Base-by-base conservation (phyloP, 2,329 filamentous ascomycete species). In the Amauroascus niger region DNA sequence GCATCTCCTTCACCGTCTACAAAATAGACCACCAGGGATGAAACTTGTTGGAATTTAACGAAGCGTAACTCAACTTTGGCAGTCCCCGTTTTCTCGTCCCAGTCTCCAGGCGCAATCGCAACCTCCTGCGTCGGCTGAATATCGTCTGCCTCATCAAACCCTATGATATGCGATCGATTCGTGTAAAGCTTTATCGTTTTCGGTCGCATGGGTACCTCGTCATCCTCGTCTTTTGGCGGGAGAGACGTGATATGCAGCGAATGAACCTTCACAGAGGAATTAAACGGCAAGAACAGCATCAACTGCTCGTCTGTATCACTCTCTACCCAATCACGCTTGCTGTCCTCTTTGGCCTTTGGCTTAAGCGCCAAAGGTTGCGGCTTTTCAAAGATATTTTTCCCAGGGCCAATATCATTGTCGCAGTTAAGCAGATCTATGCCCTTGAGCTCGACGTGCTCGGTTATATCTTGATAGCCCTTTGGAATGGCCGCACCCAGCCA, bases 281-380 rank as follows among this genome's bases (percentile, higher is more conserved):
- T 85, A 73, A 98, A 95, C 0, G 93, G 91, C 54, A 94, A 78
- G 71, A 84, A 97, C 45, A 98, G 79, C 79, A 97, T 87, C 58
- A 98, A 76, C 75, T 98, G 93, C 73, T 97, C 90, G 66, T 98
- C 93, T 33, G 91, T 94, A 66, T 96, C 91, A 69, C 88, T 96
- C 76, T 96, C 88, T 20, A 97, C 83, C 84, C 87, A 97, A 71
- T 98, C 91, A 65, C 80, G 81, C 26, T 74, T 67, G 8, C 71
- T 69, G 53, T 73, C 78, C 47, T 68, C 71, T 59, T 78, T 78
- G 52, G 66, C 71, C 59, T 70, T 70, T 47, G 70, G 68, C 22
- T 65, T 62, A 53, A 90, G 69, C 1, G 77, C 76, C 52, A 77
- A 81, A 5, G 90, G 90, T 69, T 84, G 82, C 54, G 75, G 72